Conservation (phyloP, 306 rosid genomes). For the Phaseolus lunatus region DNA sequence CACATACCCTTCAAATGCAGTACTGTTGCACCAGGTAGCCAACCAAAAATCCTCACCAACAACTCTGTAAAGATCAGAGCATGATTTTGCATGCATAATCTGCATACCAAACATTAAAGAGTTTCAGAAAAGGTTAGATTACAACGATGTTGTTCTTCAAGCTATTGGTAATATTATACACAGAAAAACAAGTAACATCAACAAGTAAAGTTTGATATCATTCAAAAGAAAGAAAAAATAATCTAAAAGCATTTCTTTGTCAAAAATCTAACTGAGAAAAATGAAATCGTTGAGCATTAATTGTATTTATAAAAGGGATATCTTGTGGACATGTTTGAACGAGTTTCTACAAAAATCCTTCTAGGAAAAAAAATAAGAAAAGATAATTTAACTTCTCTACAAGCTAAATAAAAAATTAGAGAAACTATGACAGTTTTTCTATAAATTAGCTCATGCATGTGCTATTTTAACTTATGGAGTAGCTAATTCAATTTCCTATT, state of each 20-base stretch:
- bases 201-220: constrained; percentile 10
- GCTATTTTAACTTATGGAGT: too few species aligned
- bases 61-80: constrained; percentile 78
- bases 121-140: background rate
- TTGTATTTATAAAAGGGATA: constrained; percentile 31
- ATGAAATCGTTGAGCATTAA: constrained; percentile 28
- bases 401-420: too few species aligned
- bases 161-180: background rate
- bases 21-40: constrained; percentile 94
- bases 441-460: too few species aligned
- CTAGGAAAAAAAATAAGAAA: too few species aligned
- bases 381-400: too few species aligned
- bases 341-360: too few species aligned
- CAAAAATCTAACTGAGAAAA: background rate
- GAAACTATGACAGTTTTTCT: too few species aligned
- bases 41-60: constrained; percentile 97
- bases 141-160: constrained; percentile 12
- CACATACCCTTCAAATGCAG: constrained; percentile 84
- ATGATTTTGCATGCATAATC: constrained; percentile 83
- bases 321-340: too few species aligned
- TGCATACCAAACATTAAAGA: constrained; percentile 52
- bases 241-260: constrained; percentile 13
- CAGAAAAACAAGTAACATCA: constrained; percentile 15
- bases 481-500: too few species aligned
- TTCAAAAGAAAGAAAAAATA: constrained; percentile 1